These are phyloP conservation scores for Sordariomycetes sp. DNA, from an alignment of 2,329 filamentous ascomycete genomes.

Conservation along the genomic window DNA sequence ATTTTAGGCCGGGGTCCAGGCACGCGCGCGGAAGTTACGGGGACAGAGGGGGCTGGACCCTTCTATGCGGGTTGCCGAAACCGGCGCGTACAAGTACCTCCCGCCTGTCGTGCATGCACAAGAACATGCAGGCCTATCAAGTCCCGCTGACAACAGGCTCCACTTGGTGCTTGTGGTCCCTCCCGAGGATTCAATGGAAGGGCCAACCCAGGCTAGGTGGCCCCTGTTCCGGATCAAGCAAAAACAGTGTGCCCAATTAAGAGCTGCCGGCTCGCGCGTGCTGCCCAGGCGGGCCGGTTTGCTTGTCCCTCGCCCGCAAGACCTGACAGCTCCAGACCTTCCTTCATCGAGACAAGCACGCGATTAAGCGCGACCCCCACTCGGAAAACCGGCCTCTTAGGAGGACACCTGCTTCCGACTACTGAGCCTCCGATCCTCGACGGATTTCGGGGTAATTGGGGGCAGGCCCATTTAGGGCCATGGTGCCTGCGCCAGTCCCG, in stretches of 20 bases:
- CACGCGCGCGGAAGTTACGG: neutral
- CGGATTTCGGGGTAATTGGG: no score
- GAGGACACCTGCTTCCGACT: no score
- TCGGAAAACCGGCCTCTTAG: no score
- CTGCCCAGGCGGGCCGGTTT: neutral
- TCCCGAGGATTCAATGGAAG: no score
- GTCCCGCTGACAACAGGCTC: no score
- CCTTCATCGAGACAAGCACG: neutral
- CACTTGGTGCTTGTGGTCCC: neutral
- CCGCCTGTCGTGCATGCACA: no score
- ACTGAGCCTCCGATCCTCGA: no score
- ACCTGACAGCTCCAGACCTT: neutral
- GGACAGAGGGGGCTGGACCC: neutral
- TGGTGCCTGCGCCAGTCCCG: no score
- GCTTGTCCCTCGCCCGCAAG: neutral
- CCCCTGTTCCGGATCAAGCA: neutral
- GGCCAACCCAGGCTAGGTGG: neutral
- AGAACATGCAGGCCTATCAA: no score
- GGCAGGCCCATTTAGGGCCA: no score
- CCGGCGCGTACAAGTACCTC: neutral
- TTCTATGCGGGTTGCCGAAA: neutral
- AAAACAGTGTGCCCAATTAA: neutral
- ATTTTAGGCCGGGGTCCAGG: neutral
- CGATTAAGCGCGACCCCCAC: neutral
- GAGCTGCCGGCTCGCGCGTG: neutral